Base-by-base conservation (phyloP, 768 basidiomycete genomes). In the Suillus variegatus region DNA sequence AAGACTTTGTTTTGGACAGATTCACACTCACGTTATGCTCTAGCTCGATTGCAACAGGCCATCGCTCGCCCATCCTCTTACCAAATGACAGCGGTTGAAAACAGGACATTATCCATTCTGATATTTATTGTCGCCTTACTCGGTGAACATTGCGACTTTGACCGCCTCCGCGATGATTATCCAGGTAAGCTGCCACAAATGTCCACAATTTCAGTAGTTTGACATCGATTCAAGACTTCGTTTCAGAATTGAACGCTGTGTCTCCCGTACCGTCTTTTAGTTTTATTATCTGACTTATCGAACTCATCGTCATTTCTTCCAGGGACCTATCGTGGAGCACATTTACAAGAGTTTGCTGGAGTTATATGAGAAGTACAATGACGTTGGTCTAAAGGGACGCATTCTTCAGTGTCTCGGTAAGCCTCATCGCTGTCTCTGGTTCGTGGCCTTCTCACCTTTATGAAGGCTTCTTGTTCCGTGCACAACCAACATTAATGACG, bases 401-500 rank as follows among this genome's bases (percentile, higher is more conserved):
- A 83, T 93, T 25, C 74, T 97, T 63, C 92, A 94, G 70, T 97
- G 95, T 73, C 79, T 99, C 36, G 97, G 95, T 94, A 66, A 38
- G 84, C 71, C 52, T 54, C 32, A 16, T 22, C 14, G 18, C 54
- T 41, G 38, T 43, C 16, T n/a, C 5, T 16, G 6, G 14, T 43
- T 32, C n/a, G 25, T 44, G 38, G 1, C 56, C 46, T 20, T 20
- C 49, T 68, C 28, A 66, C 40, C n/a, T 18, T 61, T 38, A 18
- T 41, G 7, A 66, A 94, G 95, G 97, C 13, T 97, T 93, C 76
- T 78, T 99, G 6, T 99, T 95, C 80, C 89, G 94, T 32, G 89
- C 95, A 6, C 92, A 96, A 70, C 97, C 97, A 3, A 90, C 90
- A 1, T 78, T 99, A 65, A 95, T 99, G 89, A 93, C 92, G 0